These are phyloP conservation scores for Diversispora eburnea DNA, from an alignment of 192 early-diverging fungal genomes.

Conservation along the genomic window DNA sequence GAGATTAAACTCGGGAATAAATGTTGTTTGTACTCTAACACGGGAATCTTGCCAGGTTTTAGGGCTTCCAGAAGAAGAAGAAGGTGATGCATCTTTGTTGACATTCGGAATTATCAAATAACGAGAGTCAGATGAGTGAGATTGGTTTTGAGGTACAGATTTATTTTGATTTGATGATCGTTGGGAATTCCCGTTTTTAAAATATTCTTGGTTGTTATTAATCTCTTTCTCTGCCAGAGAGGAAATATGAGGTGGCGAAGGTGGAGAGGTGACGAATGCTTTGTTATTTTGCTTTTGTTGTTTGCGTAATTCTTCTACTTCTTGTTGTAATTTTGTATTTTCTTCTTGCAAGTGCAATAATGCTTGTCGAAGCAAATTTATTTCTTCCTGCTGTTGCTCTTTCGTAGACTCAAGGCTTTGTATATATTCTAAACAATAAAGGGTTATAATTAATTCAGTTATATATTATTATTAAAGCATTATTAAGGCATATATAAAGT, in stretches of 20 bases:
- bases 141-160: slow-evolving; percentile 3
- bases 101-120: slow-evolving; percentile 25
- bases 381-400: slow-evolving; percentile 28
- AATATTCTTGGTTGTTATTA: background rate
- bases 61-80: slow-evolving; percentile 8
- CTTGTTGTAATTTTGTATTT: slow-evolving; percentile 24
- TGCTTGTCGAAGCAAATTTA: slow-evolving; percentile 28
- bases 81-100: slow-evolving; percentile 14
- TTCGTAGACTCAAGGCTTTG: slow-evolving; percentile 22
- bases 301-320: slow-evolving; percentile 28
- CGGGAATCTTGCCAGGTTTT: slow-evolving; percentile 21
- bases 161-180: background rate
- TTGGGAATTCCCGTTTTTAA: background rate
- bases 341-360: slow-evolving; percentile 25
- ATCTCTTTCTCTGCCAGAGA: background rate
- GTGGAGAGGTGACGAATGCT: background rate
- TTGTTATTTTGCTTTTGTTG: background rate
- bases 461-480: background rate
- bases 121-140: slow-evolving; percentile 12
- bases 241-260: slow-evolving; percentile 18
- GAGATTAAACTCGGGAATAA: slow-evolving; percentile 25
- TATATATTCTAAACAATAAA: slow-evolving; percentile 26
- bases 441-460: background rate
- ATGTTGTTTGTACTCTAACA: slow-evolving; percentile 27
- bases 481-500: background rate